Evolutionary conservation across 371 early-diverging fungal species (phyloP).

Genomic region (Lichtheimia hyalospora): DNA sequence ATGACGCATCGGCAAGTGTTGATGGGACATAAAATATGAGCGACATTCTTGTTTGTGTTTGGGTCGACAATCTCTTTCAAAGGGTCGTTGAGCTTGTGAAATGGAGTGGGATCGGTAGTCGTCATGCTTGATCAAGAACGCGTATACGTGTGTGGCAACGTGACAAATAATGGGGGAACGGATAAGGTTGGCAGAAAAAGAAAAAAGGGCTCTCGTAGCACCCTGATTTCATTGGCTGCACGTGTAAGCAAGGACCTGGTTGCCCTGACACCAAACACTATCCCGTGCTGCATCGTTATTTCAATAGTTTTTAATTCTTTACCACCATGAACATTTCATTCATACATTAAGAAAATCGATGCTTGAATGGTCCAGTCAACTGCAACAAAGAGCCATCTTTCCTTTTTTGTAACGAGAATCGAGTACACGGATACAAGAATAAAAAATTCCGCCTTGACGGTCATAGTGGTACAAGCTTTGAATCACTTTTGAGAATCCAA

Average conservation of each 20-base stretch:
- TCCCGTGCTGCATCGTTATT: neutral
- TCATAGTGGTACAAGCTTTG: no score
- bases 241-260: neutral
- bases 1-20: slow-evolving; percentile 38
- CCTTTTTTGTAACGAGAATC: no score
- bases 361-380: no score
- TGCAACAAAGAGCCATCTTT: no score
- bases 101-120: slow-evolving; percentile 19
- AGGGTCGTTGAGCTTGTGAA: slow-evolving; percentile 24
- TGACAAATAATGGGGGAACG: neutral
- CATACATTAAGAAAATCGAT: no score
- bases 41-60: slow-evolving; percentile 25
- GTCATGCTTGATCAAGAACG: neutral
- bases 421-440: no score
- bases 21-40: slow-evolving; percentile 43
- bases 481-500: no score
- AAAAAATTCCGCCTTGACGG: no score
- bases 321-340: no score
- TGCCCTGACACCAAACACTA: neutral
- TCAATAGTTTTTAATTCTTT: neutral
- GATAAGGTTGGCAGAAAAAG: slow-evolving; percentile 1
- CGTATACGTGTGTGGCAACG: neutral
- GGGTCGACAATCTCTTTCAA: slow-evolving; percentile 22
- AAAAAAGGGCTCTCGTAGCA: neutral
- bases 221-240: neutral